Evolutionary conservation across 352 stramenopile genomes (phyloP).

Genomic region (Globisporangium emineosum): DNA sequence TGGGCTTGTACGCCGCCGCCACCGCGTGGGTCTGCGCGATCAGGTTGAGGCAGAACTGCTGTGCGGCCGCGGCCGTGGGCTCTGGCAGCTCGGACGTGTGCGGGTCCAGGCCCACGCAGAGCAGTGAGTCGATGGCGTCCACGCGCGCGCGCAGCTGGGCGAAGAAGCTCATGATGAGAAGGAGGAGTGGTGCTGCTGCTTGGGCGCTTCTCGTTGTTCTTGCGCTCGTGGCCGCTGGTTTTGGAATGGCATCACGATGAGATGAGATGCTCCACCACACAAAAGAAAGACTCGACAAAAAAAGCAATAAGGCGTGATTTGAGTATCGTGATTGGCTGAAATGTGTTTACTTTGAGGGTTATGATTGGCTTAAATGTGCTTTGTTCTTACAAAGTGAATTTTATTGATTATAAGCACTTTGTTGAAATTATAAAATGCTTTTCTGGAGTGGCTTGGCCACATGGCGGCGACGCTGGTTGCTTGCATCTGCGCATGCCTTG

Average conservation of each 20-base stretch:
- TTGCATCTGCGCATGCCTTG: no score
- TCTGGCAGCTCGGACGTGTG: slow-evolving; percentile 84
- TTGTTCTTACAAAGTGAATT: no score
- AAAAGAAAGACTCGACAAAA: not conserved
- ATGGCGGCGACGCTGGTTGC: no score
- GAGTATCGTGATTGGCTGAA: not conserved
- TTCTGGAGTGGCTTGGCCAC: no score
- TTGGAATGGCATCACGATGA: not conserved
- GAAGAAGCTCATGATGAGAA: slow-evolving; percentile 81
- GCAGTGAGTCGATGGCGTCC: slow-evolving; percentile 90
- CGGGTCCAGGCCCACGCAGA: slow-evolving; percentile 98
- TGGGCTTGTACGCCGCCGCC: slow-evolving; percentile 98
- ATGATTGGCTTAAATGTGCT: no score
- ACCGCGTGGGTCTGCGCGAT: slow-evolving; percentile 94
- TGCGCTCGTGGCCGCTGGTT: slow-evolving; percentile 9
- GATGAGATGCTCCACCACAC: slow-evolving; percentile 2
- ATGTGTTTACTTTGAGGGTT: no score
- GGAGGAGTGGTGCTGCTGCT: not conserved
- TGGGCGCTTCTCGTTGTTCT: not conserved
- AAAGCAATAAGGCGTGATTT: no score
- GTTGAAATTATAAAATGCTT: not conserved
- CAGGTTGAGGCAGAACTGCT: slow-evolving; percentile 93
- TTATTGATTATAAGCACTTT: no score
- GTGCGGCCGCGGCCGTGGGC: slow-evolving; percentile 85
- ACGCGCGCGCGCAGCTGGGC: slow-evolving; percentile 82